Evolutionary conservation across 2,329 filamentous ascomycete species (phyloP).

Genomic region (Fonsecaea monophora): DNA sequence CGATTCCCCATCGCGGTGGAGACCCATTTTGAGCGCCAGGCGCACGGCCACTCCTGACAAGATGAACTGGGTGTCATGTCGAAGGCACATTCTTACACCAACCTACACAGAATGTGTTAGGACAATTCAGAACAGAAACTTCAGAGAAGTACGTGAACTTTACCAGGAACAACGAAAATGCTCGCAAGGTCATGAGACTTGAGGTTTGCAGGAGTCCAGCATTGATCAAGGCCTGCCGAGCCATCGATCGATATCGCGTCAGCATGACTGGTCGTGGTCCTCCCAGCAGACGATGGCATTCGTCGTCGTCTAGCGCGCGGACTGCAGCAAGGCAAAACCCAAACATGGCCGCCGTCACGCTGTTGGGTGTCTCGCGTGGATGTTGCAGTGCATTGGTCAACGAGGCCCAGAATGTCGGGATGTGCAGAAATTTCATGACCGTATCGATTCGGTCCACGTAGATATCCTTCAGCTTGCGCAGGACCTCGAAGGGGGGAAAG

Average conservation of each 20-base stretch:
- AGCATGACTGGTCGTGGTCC: neutral
- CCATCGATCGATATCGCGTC: neutral
- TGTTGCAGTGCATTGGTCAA: neutral
- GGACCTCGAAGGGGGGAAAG: neutral
- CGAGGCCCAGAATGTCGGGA: conserved; percentile 1
- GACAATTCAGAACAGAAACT: neutral
- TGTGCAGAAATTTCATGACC: neutral
- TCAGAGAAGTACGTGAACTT: neutral
- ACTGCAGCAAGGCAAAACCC: neutral
- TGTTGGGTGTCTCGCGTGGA: neutral
- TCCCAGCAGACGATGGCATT: neutral
- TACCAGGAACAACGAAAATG: neutral
- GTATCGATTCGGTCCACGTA: conserved; percentile 1
- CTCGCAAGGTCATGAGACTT: neutral
- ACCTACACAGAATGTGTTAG: neutral
- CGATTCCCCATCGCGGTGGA: conserved; percentile 29
- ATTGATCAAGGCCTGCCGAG: neutral
- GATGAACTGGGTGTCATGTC: conserved; percentile 43
- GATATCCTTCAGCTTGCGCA: neutral
- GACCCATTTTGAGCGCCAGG: conserved; percentile 30
- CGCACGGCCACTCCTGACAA: conserved; percentile 30
- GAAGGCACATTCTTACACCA: neutral
- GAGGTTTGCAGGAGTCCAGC: neutral
- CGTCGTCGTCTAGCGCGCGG: neutral
- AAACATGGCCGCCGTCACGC: neutral